Conservation (phyloP, 2,329 filamentous ascomycete species). For the Trichothecium sympodiale region DNA sequence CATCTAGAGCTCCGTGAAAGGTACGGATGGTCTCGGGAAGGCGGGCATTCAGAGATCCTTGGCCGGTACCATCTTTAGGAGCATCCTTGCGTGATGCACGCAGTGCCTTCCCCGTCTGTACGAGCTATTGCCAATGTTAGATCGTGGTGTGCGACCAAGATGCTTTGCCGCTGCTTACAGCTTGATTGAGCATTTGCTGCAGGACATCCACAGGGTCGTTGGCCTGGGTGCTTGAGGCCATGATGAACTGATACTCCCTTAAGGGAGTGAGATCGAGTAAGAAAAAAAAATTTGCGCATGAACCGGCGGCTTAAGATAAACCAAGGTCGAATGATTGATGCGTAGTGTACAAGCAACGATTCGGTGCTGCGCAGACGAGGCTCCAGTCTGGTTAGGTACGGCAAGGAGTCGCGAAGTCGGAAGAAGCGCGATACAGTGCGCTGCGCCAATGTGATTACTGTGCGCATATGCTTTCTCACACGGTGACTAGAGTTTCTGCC, state of each 20-base stretch:
- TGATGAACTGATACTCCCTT: neutral
- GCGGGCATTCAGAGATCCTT: conserved; percentile 25
- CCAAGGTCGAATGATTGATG: too few species aligned
- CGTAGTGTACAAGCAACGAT: too few species aligned
- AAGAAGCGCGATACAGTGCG: too few species aligned
- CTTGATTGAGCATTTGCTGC: conserved; percentile 42
- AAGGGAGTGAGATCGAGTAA: neutral
- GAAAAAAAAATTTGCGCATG: neutral
- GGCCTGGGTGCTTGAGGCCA: conserved; percentile 7
- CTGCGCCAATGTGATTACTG: too few species aligned
- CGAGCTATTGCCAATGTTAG: conserved; percentile 29
- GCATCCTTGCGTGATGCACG: conserved; percentile 35
- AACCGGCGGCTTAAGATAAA: neutral
- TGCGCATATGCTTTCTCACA: too few species aligned
- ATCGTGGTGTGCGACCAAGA: neutral
- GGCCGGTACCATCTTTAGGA: conserved; percentile 22
- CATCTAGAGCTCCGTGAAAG: conserved; percentile 44
- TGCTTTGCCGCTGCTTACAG: conserved; percentile 28
- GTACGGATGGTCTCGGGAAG: conserved; percentile 33
- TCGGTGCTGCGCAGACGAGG: too few species aligned
- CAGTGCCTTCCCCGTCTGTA: conserved; percentile 48
- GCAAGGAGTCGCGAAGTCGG: too few species aligned
- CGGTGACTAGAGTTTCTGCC: too few species aligned
- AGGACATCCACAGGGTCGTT: conserved; percentile 34
- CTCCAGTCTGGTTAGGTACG: too few species aligned